phyloP scores from a whole-genome alignment of 2,329 filamentous ascomycete species.

The Curvularia sp. region DNA sequence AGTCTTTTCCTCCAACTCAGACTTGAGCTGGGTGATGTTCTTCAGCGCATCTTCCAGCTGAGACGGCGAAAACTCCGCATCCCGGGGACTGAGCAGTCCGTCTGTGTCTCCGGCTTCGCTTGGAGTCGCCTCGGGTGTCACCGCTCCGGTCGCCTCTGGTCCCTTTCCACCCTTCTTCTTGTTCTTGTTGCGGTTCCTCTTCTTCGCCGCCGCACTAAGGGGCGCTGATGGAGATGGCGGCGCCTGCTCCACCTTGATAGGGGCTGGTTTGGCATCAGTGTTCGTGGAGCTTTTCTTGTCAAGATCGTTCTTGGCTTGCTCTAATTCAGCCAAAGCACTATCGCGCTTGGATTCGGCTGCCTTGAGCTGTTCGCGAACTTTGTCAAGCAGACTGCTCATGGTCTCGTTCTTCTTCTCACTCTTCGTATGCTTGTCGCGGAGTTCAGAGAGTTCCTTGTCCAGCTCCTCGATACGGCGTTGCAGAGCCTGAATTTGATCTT shows the following conservation, averaged over 20 bases:
- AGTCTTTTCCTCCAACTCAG: conserved; percentile 47
- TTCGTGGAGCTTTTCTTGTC: conserved; percentile 29
- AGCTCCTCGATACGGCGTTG: conserved; percentile 40
- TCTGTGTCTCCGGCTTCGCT: conserved; percentile 50
- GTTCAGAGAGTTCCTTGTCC: conserved; percentile 39
- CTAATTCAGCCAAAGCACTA: conserved; percentile 53
- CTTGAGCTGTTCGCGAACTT: conserved; percentile 61
- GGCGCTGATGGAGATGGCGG: conserved; percentile 28
- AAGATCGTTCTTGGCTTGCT: conserved; percentile 41
- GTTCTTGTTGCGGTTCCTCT: conserved; percentile 77
- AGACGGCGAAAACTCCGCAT: conserved; percentile 54
- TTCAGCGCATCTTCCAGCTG: conserved; percentile 42
- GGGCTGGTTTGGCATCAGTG: conserved; percentile 1
- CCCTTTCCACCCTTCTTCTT: conserved; percentile 76
- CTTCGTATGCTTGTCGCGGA: conserved; percentile 43
- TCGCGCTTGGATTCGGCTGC: conserved; percentile 60
- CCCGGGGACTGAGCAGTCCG: conserved; percentile 42
- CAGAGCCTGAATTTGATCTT: conserved; percentile 38
- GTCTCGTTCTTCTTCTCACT: conserved; percentile 62
- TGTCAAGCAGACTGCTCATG: conserved; percentile 63
- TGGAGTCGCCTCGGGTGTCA: conserved; percentile 44
- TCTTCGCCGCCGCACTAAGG: conserved; percentile 64
- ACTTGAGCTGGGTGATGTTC: conserved; percentile 40
- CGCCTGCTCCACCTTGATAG: conserved; percentile 18
- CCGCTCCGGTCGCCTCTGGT: conserved; percentile 42